Percentiles rank a stretch among this genome's conserved stretches.
These are phyloP conservation scores for Lactifluus volemus DNA, from an alignment of 768 basidiomycete genomes.

Conservation along the genomic window DNA sequence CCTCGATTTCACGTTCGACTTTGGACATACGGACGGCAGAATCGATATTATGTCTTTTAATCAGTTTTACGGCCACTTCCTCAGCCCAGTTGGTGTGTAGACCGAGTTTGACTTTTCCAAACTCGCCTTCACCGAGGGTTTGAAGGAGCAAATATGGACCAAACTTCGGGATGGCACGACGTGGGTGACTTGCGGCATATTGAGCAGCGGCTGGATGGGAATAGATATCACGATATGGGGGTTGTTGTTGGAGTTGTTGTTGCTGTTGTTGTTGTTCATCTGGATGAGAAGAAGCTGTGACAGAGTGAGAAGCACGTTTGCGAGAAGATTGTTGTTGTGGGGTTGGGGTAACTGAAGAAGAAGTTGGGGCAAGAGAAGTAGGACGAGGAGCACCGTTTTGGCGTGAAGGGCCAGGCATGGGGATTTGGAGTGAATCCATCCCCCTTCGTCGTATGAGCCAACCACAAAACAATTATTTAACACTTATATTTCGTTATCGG, in stretches of 20 bases:
- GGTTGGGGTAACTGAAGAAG: constrained; percentile 33
- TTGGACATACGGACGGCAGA: constrained; percentile 81
- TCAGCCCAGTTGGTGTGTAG: constrained; percentile 90
- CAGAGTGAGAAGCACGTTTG: constrained; percentile 67
- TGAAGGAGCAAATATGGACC: constrained; percentile 94
- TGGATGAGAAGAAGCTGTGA: constrained; percentile 42
- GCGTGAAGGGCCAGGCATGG: constrained; percentile 38
- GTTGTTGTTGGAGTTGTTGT: constrained; percentile 16
- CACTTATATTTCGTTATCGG: too few relatives aligned
- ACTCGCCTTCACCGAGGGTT: constrained; percentile 96
- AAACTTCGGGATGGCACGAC: constrained; percentile 85
- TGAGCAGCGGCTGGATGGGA: constrained; percentile 78
- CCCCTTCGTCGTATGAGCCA: background rate
- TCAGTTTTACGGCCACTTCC: constrained; percentile 98
- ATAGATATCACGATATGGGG: constrained; percentile 64
- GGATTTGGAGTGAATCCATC: too few relatives aligned
- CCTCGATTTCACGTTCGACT: constrained; percentile 96
- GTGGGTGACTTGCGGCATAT: constrained; percentile 75
- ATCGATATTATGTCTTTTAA: constrained; percentile 87
- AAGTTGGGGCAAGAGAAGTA: constrained; percentile 48
- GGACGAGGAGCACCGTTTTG: constrained; percentile 38
- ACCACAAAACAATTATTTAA: too few relatives aligned
- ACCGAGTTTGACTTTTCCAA: constrained; percentile 98
- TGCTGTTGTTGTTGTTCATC: constrained; percentile 29
- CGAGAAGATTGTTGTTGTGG: constrained; percentile 31